Base-by-base conservation (phyloP, 1,139 yeast species). In the Arxiozyma slooffiae region DNA sequence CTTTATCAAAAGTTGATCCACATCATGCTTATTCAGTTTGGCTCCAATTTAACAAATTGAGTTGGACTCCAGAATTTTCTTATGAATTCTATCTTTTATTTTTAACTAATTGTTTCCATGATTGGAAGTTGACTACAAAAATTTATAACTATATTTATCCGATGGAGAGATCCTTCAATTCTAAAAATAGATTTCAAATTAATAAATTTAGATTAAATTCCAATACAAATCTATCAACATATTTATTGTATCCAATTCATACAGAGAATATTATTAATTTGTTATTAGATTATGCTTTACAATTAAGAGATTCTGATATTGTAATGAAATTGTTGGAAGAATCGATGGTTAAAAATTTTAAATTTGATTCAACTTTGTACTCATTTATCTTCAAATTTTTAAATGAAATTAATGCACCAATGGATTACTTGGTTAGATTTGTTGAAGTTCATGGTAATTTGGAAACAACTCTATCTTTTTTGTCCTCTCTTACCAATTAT, bases 1-100 rank as follows among this genome's bases (percentile, higher is more conserved):
- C 68, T n/a, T 58, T 69, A 26, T 62, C 70, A 2, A 61, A 67
- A 50, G 40, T 60, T 4, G 69, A 70, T 52, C 58, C 61, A 26
- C 49, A 56, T 36, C 67, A 62, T 51, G 64, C 71, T 9, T 59
- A 67, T 53, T 61, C 64, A 41, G 57, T 68, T 38, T 68, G 69
- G 70, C 51, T 57, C 1, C 66, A 67, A 48, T 70, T 68, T 50
- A 65, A 63, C 47, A 61, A 62, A 48, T 58, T 69, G 47, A 61
- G 62, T 14, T 70, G 72, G 72, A 66, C 70, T 3, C 72, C 73
- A 6, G 71, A 69, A 52, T 69, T 71, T 43, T 63, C 71, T 1
- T 66, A 68, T 48, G 68, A 67, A n/a, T 71, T 70, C 48, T 70
- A 71, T 53, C 51, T 61, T 38, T 60, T 60, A 26, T 55, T 70